A percentile compares a stretch with the other conserved stretches of the same genome.
These are phyloP conservation scores for Silybum marianum DNA, from an alignment of 129 eudicot genomes.

Conservation along the genomic window DNA sequence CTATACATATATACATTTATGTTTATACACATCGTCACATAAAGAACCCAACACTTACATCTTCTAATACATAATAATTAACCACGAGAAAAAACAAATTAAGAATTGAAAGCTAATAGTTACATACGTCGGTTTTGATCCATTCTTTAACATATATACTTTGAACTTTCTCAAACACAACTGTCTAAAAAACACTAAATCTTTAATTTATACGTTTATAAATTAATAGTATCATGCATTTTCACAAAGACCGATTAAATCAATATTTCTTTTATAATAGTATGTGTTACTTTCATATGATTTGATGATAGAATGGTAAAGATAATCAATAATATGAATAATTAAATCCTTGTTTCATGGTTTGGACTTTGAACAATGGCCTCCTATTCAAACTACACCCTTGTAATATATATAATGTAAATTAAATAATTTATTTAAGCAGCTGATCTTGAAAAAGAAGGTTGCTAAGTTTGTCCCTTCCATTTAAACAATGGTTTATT, in stretches of 20 bases:
- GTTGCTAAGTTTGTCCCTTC: constrained; percentile 41
- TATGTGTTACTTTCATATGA: constrained; percentile 37
- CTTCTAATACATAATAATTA: too few relatives aligned
- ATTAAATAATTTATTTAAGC: constrained; percentile 12
- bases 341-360: constrained; percentile 51
- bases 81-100: neutral
- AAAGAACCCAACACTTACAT: too few relatives aligned
- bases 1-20: too few relatives aligned
- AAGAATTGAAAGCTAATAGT: neutral
- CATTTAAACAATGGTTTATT: constrained; percentile 11
- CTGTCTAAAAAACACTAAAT: too few relatives aligned
- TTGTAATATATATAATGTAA: constrained; percentile 23
- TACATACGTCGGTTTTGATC: neutral
- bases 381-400: constrained; percentile 69
- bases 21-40: too few relatives aligned
- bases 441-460: constrained; percentile 53
- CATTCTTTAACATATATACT: neutral
- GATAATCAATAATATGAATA: constrained; percentile 23
- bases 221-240: neutral
- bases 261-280: neutral
- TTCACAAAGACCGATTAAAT: neutral
- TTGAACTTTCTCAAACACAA: too few relatives aligned
- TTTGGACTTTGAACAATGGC: constrained; percentile 68
- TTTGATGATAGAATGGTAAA: constrained; percentile 24
- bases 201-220: neutral